Percentiles rank a stretch among this genome's conserved stretches.
phyloP scores from a whole-genome alignment of 192 early-diverging fungal species.

The Phlyctochytrium planicorne region DNA sequence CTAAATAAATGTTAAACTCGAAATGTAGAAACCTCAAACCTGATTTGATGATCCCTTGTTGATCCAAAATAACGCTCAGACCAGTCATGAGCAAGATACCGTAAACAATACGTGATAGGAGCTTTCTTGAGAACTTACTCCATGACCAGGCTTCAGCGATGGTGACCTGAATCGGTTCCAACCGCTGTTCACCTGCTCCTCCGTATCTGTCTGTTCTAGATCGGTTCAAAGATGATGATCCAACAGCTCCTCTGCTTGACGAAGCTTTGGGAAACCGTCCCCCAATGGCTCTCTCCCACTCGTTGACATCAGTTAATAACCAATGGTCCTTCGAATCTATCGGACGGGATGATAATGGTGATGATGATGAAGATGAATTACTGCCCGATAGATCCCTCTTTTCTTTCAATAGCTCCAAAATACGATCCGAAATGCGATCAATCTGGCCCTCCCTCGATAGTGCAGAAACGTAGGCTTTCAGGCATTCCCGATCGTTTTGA shows the following conservation, averaged over 20 bases:
- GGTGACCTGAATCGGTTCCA: constrained; percentile 48
- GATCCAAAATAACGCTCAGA: constrained; percentile 52
- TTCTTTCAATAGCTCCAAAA: not conserved
- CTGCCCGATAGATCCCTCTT: not conserved
- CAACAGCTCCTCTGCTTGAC: not conserved
- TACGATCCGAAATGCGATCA: constrained; percentile 25
- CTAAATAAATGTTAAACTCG: not conserved
- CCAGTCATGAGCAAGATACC: constrained; percentile 53
- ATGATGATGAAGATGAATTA: not conserved
- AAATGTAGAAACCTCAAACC: constrained; percentile 18
- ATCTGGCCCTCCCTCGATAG: constrained; percentile 35
- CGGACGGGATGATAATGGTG: not conserved
- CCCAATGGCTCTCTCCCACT: constrained; percentile 32
- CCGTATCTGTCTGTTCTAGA: not conserved
- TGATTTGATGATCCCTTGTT: constrained; percentile 54
- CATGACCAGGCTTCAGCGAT: constrained; percentile 58
- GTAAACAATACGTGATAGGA: constrained; percentile 40
- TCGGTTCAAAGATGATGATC: constrained; percentile 3
- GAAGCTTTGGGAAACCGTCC: not conserved
- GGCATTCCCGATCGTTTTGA: constrained; percentile 39
- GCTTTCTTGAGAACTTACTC: constrained; percentile 49
- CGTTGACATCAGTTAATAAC: constrained; percentile 18
- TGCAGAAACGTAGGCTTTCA: constrained; percentile 36
- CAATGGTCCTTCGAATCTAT: constrained; percentile 33
- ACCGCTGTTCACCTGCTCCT: constrained; percentile 9